Evolutionary conservation across 805 yeast genomes (phyloP).

Genomic region (Saccharomyces jurei): DNA sequence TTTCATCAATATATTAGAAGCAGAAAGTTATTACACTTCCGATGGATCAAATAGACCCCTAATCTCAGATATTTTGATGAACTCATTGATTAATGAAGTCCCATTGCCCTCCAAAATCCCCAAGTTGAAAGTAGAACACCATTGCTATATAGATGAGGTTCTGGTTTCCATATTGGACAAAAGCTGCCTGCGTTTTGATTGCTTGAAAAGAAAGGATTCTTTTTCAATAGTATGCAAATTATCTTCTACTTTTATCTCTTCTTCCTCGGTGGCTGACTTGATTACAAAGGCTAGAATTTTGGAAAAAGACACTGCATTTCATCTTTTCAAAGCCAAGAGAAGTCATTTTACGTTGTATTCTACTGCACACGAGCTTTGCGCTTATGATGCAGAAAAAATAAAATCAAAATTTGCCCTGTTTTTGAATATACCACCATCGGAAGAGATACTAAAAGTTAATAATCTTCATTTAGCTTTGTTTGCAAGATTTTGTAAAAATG

Average conservation of each 20-base stretch:
- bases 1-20: conserved; percentile 48
- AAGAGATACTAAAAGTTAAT: conserved; percentile 30
- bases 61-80: conserved; percentile 78
- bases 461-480: conserved; percentile 42
- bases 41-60: conserved; percentile 37
- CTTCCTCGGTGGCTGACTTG: conserved; percentile 48
- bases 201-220: conserved; percentile 13
- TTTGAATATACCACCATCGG: conserved; percentile 46
- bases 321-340: conserved; percentile 52
- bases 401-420: conserved; percentile 60
- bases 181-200: conserved; percentile 24
- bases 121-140: conserved; percentile 53
- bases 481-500: conserved; percentile 35
- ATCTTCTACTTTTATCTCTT: conserved; percentile 34
- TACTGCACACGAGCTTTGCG: conserved; percentile 57
- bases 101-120: conserved; percentile 65
- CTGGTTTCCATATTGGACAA: conserved; percentile 38
- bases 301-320: conserved; percentile 78
- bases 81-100: conserved; percentile 77
- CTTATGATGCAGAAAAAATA: conserved; percentile 45
- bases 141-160: conserved; percentile 56
- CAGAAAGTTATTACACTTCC: conserved; percentile 21
- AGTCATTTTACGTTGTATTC: conserved; percentile 42
- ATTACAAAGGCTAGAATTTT: conserved; percentile 60
- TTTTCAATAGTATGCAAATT: conserved; percentile 22